These are phyloP conservation scores for Annona squamosa DNA, from an alignment of 164 flowering plant species.

Conservation along the genomic window DNA sequence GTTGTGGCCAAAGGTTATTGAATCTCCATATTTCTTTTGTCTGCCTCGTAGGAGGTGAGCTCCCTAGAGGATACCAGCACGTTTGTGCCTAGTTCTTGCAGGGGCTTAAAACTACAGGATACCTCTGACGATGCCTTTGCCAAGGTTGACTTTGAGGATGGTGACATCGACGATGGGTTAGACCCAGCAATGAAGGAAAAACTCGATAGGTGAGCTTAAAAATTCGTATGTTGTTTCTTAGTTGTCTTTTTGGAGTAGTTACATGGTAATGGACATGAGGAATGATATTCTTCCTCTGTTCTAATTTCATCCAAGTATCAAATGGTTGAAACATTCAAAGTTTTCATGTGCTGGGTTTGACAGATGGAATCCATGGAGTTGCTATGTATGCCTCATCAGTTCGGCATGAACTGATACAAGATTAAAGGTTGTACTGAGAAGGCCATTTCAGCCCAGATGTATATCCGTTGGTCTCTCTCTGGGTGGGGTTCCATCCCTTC, in stretches of 20 bases:
- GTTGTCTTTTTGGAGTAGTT: background rate
- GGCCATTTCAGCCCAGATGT: too few species aligned
- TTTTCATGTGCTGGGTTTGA: background rate
- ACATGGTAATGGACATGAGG: background rate
- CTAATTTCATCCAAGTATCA: background rate
- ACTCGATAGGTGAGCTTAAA: constrained; percentile 59
- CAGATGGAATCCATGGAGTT: background rate
- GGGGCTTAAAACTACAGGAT: constrained; percentile 27
- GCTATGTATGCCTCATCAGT: too few species aligned
- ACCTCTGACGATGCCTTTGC: constrained; percentile 23
- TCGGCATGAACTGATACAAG: too few species aligned
- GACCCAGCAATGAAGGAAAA: constrained; percentile 79
- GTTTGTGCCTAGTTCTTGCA: constrained; percentile 24
- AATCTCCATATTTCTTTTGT: background rate
- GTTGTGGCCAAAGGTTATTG: background rate
- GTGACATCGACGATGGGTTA: constrained; percentile 64
- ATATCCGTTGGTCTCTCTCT: too few species aligned
- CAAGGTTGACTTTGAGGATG: constrained; percentile 60
- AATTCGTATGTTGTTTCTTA: background rate
- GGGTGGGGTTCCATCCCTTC: too few species aligned
- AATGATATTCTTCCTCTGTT: background rate
- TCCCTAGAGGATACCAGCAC: constrained; percentile 18
- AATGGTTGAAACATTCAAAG: background rate
- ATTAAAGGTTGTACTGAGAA: too few species aligned
- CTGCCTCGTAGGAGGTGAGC: constrained; percentile 31